Evolutionary conservation across 352 stramenopile genomes (phyloP).

Genomic region (Phytopythium montanum): DNA sequence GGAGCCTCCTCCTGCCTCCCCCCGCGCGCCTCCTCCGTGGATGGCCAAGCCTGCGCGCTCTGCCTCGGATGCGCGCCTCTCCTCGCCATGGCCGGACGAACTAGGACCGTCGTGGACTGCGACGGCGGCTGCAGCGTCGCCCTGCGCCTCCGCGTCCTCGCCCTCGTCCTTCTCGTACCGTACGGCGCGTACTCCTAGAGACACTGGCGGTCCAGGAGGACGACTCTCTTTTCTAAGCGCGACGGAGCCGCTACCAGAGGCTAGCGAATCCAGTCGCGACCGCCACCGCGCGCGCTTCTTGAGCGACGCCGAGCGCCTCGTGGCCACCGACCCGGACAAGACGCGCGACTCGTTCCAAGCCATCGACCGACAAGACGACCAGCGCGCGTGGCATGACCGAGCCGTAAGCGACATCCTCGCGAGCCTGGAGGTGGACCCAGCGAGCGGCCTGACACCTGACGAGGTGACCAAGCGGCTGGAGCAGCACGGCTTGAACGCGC

Average conservation of each 20-base stretch:
- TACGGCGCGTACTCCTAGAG: slow-evolving; percentile 62
- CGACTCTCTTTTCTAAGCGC: slow-evolving; percentile 9
- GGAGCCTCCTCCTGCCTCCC: slow-evolving; percentile 1
- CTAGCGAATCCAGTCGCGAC: slow-evolving; percentile 12
- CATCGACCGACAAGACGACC: slow-evolving; percentile 35
- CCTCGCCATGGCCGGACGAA: slow-evolving; percentile 7
- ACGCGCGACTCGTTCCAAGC: slow-evolving; percentile 57
- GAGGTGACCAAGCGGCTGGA: slow-evolving; percentile 32
- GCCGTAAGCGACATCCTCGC: slow-evolving; percentile 35
- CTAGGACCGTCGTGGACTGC: slow-evolving; percentile 2
- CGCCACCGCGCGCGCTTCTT: slow-evolving; percentile 53
- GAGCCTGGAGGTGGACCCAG: slow-evolving; percentile 35
- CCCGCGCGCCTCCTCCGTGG: slow-evolving; percentile 18
- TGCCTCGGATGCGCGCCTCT: slow-evolving; percentile 6
- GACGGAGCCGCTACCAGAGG: slow-evolving; percentile 9
- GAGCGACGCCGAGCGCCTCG: slow-evolving; percentile 51
- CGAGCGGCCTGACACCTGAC: slow-evolving; percentile 28
- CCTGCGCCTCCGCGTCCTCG: slow-evolving; percentile 12
- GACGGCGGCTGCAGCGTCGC: neutral
- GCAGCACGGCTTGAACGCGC: slow-evolving; percentile 38
- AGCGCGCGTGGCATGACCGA: slow-evolving; percentile 56
- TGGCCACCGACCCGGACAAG: slow-evolving; percentile 39
- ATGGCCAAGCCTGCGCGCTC: slow-evolving; percentile 32
- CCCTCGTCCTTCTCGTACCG: slow-evolving; percentile 64
- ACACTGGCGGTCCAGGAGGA: slow-evolving; percentile 10